Evolutionary conservation across 768 basidiomycete species (phyloP), one percentile per base, ranked within the genome.

Genomic region (Termitomyces heimii): DNA sequence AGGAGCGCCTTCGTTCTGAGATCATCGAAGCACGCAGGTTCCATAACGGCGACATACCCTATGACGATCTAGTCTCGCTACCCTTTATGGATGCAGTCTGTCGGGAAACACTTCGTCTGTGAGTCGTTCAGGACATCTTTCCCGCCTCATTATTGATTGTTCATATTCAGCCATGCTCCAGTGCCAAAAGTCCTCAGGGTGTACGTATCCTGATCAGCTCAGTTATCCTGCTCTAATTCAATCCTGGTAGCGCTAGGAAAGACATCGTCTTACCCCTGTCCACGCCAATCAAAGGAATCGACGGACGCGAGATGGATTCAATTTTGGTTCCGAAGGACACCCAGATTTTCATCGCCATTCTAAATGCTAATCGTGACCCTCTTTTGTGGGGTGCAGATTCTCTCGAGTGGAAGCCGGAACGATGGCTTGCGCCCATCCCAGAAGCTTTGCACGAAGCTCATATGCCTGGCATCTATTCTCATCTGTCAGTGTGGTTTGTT

Each of bases 41-140:
- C 1, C 50, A 51, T 13, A 39, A 51, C 18, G 50, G 50, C 14
- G 35, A 51, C 26, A 51, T 51, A 51, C 35, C 50, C 24, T 51
- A 51, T 26, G 50, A 51, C 18, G 35, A 51, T 51, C 24, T 51
- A 13, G 50, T 51, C 10, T 51, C 50, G 4, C 50, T 51, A 5
- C 50, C 50, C 13, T 51, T 51, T 37, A 51, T 51, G 50, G 50
- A 51, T 51, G 50, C 50, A 37, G 35, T 51, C 1, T 51, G 50
- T 39, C 50, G 50, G 4, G 50, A 51, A 39, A 51, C 50, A 10
- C 50, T 51, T 39, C 50, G 50, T 39, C 50, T 51, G 50, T 28
- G 39, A 10, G 50, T 51, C 10, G 10, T 39, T 20, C n/a, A 10
- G 24, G 10, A 39, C 12, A n/a, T n/a, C n/a, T n/a, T 28, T 35